phyloP scores from a whole-genome alignment of 495 filamentous ascomycete species.

The Daldinia loculata region DNA sequence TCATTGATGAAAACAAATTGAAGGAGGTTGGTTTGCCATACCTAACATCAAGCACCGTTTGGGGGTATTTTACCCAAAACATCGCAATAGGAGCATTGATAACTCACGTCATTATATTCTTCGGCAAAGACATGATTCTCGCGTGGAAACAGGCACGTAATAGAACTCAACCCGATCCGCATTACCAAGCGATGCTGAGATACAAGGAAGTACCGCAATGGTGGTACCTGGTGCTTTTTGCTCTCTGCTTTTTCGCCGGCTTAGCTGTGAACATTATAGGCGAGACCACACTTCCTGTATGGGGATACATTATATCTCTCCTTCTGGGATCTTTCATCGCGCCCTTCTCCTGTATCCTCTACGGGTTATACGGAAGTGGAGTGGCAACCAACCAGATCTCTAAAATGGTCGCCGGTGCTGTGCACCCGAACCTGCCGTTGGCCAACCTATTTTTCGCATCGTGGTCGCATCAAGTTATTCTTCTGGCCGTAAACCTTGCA shows the following conservation, averaged over 20 bases:
- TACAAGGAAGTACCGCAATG: conserved; percentile 55
- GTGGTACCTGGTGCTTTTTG: conserved; percentile 62
- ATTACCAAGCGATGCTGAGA: conserved; percentile 30
- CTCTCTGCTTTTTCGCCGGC: conserved; percentile 59
- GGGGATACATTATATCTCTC: conserved; percentile 63
- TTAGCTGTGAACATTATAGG: conserved; percentile 58
- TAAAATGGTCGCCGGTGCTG: conserved; percentile 48
- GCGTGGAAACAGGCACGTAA: conserved; percentile 31
- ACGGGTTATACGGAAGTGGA: conserved; percentile 32
- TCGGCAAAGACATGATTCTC: conserved; percentile 27
- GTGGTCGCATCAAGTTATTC: conserved; percentile 43
- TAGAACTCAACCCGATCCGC: conserved; percentile 23
- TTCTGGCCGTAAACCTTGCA: conserved; percentile 48
- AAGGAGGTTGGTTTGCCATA: conserved; percentile 24
- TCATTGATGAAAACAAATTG: conserved; percentile 17
- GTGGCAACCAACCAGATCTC: conserved; percentile 48
- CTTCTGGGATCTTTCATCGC: conserved; percentile 45
- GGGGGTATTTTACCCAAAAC: conserved; percentile 30
- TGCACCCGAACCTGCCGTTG: conserved; percentile 47
- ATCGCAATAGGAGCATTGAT: conserved; percentile 27
- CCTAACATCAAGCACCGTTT: conserved; percentile 25
- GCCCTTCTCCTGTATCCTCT: conserved; percentile 44
- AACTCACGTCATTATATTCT: conserved; percentile 29
- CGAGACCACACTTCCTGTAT: conserved; percentile 61
- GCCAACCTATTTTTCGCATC: conserved; percentile 54